Evolutionary conservation across 2,329 filamentous ascomycete species (phyloP), one percentile per base, ranked within the genome.

Genomic region (Cladosporium sp.): DNA sequence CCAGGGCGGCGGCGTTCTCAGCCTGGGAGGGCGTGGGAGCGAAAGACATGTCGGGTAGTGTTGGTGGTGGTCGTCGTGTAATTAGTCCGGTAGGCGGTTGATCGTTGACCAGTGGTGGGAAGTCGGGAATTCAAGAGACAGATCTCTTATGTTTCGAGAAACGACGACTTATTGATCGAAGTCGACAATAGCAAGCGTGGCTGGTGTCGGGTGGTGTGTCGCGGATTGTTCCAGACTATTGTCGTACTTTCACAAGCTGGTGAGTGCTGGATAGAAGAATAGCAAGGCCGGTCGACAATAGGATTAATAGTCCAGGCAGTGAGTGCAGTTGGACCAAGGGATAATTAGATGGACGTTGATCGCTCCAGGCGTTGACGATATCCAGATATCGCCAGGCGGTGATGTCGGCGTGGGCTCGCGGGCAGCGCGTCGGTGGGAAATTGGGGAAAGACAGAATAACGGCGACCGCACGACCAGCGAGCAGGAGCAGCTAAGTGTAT

Each of bases 1-100:
- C 86, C 59, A 93, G 78, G 46, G 88, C 88, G 50, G 79, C 79
- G 69, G 84, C 81, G 76, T 90, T 90, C 70, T 79, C 71, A 56
- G 61, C 63, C 18, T 68, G 63, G 60, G 66, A 71, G 62, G 63
- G 69, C n/a, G 16, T 14, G 63, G 67, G 63, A 62, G 61, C 70
- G 69, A 72, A 74, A 61, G 72, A 66, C 75, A 77, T 77, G 61
- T 22, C 58, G 55, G 46, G 60, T 52, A 45, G 46, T 41, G 58
- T 52, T 52, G 42, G 48, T 53, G 52, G n/a, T 43, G 22, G 51
- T 14, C 34, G n/a, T 53, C 43, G 56, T 52, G 38, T 44, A 38
- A 40, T 53, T 54, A 54, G 18, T 52, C 38, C 22, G 22, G 22
- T 28, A 28, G 22, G 22, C 22, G 42, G 34, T 46, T 34, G 49